Conservation (phyloP, 2,329 filamentous ascomycete species). For the Colletotrichum plurivorum region DNA sequence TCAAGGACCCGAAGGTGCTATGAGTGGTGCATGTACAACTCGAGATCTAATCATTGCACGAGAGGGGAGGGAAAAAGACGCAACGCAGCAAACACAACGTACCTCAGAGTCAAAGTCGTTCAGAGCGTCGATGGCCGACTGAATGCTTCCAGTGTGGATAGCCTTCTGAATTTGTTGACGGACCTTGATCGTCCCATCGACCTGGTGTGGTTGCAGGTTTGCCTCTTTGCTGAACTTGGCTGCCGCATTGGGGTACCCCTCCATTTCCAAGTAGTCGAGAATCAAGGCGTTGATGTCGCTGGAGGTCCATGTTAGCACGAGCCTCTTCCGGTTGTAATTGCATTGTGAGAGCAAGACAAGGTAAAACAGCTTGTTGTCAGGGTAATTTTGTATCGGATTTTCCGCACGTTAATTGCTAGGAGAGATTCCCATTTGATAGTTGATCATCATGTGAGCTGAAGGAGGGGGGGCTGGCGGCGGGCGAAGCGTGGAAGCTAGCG, state of each 20-base stretch:
- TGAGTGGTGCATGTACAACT: slow-evolving; percentile 99
- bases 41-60: slow-evolving; percentile 87
- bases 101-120: slow-evolving; percentile 95
- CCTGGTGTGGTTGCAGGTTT: slow-evolving; percentile 82
- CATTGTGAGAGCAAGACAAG: slow-evolving; percentile 35
- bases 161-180: slow-evolving; percentile 87
- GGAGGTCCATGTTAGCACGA: slow-evolving; percentile 47
- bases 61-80: slow-evolving; percentile 29
- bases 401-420: slow-evolving; percentile 93
- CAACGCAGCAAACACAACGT: slow-evolving; percentile 55
- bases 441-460: slow-evolving; percentile 78
- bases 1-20: slow-evolving; percentile 89
- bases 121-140: slow-evolving; percentile 86
- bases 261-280: slow-evolving; percentile 96
- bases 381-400: slow-evolving; percentile 82
- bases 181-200: slow-evolving; percentile 80
- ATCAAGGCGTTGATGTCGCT: slow-evolving; percentile 97
- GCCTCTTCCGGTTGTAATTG: background rate
- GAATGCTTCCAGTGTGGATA: slow-evolving; percentile 89
- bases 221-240: slow-evolving; percentile 95
- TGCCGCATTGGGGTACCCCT: slow-evolving; percentile 93
- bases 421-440: slow-evolving; percentile 99
- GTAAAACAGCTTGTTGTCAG: slow-evolving; percentile 55
- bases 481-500: slow-evolving; percentile 24
- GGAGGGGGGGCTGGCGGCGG: slow-evolving; percentile 33